Conservation (phyloP, 306 rosid genomes). For the Rosa persica region DNA sequence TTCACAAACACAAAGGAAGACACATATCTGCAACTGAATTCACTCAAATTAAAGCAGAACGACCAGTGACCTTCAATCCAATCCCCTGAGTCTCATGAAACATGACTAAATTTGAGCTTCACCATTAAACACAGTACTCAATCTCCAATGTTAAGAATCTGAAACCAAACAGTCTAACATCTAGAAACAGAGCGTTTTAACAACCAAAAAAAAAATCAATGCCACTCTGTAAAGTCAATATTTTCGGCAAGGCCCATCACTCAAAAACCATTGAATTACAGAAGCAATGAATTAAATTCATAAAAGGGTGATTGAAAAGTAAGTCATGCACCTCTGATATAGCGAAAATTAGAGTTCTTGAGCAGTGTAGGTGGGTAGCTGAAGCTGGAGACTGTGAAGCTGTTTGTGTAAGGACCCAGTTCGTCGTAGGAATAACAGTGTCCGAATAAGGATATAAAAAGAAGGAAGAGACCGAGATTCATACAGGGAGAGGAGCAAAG, state of each 20-base stretch:
- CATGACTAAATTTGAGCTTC: neutral
- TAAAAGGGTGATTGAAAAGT: slow-evolving; percentile 24
- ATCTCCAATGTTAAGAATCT: neutral
- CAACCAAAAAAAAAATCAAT: neutral
- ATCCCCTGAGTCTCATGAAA: neutral
- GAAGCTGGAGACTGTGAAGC: slow-evolving; percentile 73
- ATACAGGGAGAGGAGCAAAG: slow-evolving; percentile 28
- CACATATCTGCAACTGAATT: neutral
- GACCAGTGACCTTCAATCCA: neutral
- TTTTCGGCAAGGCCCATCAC: slow-evolving; percentile 29
- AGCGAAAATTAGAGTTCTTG: slow-evolving; percentile 59
- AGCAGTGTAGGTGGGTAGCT: slow-evolving; percentile 63
- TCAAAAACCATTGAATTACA: slow-evolving; percentile 4
- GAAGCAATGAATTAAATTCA: slow-evolving; percentile 16
- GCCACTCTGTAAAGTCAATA: slow-evolving; percentile 1
- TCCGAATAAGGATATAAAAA: slow-evolving; percentile 38
- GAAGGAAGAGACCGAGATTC: slow-evolving; percentile 44
- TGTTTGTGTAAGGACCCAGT: slow-evolving; percentile 28
- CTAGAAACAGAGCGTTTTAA: neutral
- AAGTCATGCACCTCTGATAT: slow-evolving; percentile 67
- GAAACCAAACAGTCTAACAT: neutral
- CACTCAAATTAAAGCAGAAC: neutral
- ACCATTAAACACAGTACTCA: neutral
- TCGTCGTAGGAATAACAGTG: slow-evolving; percentile 37
- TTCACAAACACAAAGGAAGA: neutral